Conservation (phyloP, 306 rosid species). For the Vachellia collinsii region DNA sequence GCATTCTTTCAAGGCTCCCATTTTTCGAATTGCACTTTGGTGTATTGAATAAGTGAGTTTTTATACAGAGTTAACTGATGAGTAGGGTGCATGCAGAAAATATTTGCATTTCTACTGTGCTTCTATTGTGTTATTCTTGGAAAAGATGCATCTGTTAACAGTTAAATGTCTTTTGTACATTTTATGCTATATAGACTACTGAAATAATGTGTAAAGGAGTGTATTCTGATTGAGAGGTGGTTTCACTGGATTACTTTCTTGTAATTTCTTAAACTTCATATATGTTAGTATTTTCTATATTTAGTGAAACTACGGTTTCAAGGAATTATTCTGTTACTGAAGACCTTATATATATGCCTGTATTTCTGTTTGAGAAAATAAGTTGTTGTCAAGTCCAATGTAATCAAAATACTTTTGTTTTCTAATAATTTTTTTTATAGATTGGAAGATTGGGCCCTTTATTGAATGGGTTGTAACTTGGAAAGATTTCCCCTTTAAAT, state of each 20-base stretch:
- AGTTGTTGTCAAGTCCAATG: background rate
- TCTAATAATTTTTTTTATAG: background rate
- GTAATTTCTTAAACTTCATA: background rate
- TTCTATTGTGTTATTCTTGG: slow-evolving; percentile 15
- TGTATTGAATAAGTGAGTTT: slow-evolving; percentile 76
- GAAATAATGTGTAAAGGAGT: slow-evolving; percentile 5
- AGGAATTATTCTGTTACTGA: slow-evolving; percentile 1
- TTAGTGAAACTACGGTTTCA: background rate
- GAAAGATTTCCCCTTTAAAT: slow-evolving; percentile 1
- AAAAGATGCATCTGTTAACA: slow-evolving; percentile 10
- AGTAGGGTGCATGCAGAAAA: slow-evolving; percentile 17
- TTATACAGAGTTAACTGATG: slow-evolving; percentile 21
- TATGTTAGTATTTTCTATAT: background rate
- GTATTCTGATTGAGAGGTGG: slow-evolving; percentile 1
- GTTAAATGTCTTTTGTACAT: slow-evolving; percentile 21
- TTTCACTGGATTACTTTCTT: slow-evolving; percentile 10
- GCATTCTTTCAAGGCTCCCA: slow-evolving; percentile 93
- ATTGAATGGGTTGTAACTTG: background rate
- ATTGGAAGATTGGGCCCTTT: slow-evolving; percentile 27
- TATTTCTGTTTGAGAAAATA: slow-evolving; percentile 26
- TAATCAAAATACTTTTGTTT: slow-evolving; percentile 4
- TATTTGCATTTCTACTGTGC: slow-evolving; percentile 24
- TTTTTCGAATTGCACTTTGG: slow-evolving; percentile 94
- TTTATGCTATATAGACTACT: slow-evolving; percentile 13
- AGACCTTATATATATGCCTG: slow-evolving; percentile 22